Evolutionary conservation across 306 rosid species (phyloP).

Genomic region (Medicago lupulina): DNA sequence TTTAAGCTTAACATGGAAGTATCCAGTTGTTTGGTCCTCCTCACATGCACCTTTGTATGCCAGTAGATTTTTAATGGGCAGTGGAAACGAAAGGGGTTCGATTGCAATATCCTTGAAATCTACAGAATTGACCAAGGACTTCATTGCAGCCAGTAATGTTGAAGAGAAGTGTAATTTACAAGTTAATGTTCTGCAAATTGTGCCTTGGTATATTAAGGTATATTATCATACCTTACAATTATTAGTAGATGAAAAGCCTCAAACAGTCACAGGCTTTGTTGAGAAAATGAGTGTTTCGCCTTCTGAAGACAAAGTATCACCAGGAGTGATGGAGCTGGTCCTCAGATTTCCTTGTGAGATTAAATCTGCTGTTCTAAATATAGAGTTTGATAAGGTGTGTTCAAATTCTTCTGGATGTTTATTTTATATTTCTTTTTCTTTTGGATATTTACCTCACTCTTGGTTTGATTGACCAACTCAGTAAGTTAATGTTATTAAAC

Average conservation of each 20-base stretch:
- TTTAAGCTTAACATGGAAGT: conserved; percentile 81
- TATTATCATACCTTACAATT: conserved; percentile 79
- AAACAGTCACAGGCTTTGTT: conserved; percentile 59
- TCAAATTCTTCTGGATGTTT: too few species aligned
- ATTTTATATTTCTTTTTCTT: too few species aligned
- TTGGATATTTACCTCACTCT: conserved; percentile 19
- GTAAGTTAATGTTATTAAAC: not conserved
- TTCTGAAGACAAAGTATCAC: conserved; percentile 90
- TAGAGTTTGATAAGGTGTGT: conserved; percentile 90
- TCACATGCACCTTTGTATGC: conserved; percentile 80
- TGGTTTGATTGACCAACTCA: conserved; percentile 13
- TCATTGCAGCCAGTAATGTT: conserved; percentile 42
- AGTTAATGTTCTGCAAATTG: conserved; percentile 87
- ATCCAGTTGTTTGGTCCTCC: conserved; percentile 77
- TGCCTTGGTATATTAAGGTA: conserved; percentile 96
- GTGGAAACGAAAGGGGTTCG: conserved; percentile 95
- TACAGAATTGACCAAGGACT: conserved; percentile 54
- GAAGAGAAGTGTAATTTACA: conserved; percentile 69
- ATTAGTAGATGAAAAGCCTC: conserved; percentile 66
- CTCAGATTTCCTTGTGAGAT: conserved; percentile 81
- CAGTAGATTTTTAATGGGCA: conserved; percentile 85
- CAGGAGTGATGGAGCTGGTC: conserved; percentile 82
- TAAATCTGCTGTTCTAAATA: conserved; percentile 70
- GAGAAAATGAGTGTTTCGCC: conserved; percentile 85
- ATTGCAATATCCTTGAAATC: conserved; percentile 87